Base-by-base conservation (phyloP, 2,329 filamentous ascomycete species). In the Chalara sp. region DNA sequence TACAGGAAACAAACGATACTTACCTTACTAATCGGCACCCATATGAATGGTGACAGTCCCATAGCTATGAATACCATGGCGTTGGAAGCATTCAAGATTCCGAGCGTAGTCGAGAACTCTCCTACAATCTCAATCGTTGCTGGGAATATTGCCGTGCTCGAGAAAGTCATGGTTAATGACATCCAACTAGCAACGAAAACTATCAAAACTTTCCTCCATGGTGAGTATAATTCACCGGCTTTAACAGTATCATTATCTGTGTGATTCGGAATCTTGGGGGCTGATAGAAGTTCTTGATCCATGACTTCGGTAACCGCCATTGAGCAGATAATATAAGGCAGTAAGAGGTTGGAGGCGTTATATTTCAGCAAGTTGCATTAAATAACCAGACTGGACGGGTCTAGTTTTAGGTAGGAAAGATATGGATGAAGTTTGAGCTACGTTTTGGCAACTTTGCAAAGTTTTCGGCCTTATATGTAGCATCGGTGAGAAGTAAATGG, bases 171-270 rank as follows among this genome's bases (percentile, higher is more conserved):
- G 1, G 66, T 61, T 5, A 72, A 59, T 2, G 69, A 67, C 61
- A 70, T 67, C 68, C 68, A 73, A 53, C 68, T 70, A 30, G 67
- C 65, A 8, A 65, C 56, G 54, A 72, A 70, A 40, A 72, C 60
- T 30, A 73, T 70, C 28, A 71, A 57, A 28, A 54, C 64, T 62
- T 72, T 72, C 30, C 63, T 64, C 68, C 68, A 70, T 49, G 45
- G 50, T 6, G 67, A 64, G 45, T 21, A 21, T 21, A 21, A 21
- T 21, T 21, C 45, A 35, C 10, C 8, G n/a, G 35, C 8, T 39
- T 39, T 39, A 10, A 10, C 35, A 10, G 35, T 39, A 39, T 39
- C 35, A 39, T 39, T n/a, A 2, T 39, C 35, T 10, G 35, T n/a
- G 35, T 10, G 35, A 39, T 21, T 21, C 21, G 21, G 21, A 21